These are phyloP conservation scores for Gossypium rotundifolium DNA, from an alignment of 345 rosid genomes.

Conservation along the genomic window DNA sequence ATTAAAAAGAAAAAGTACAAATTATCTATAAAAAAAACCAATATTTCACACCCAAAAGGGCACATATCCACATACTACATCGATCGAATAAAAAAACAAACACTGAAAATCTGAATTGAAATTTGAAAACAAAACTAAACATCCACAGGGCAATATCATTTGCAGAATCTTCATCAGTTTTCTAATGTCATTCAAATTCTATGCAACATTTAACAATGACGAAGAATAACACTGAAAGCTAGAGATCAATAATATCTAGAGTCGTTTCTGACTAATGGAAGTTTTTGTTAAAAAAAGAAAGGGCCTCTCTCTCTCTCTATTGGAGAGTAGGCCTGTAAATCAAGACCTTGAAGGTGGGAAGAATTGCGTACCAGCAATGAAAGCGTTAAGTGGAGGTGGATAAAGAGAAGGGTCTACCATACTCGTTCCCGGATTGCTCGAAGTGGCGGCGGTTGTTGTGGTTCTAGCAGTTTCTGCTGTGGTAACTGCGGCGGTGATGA, in stretches of 20 bases:
- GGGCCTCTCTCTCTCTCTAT: background rate
- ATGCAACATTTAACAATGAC: constrained; percentile 2
- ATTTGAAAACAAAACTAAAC: constrained; percentile 20
- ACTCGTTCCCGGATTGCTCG: constrained; percentile 23
- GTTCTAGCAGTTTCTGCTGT: constrained; percentile 33
- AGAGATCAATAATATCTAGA: constrained; percentile 11
- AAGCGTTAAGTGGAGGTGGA: constrained; percentile 70
- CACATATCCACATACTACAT: constrained; percentile 25
- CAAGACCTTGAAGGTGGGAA: constrained; percentile 85
- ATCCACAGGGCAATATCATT: constrained; percentile 17
- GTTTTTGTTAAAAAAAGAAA: background rate
- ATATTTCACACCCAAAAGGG: constrained; percentile 10
- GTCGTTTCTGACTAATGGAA: constrained; percentile 7
- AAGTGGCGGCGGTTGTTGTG: constrained; percentile 15
- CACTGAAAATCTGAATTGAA: constrained; percentile 23
- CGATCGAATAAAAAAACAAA: constrained; percentile 2
- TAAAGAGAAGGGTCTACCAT: constrained; percentile 54
- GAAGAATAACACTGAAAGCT: constrained; percentile 9
- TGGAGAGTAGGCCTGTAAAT: constrained; percentile 3
- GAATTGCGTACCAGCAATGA: constrained; percentile 91
- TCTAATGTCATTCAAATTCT: constrained; percentile 20
- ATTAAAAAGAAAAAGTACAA: constrained; percentile 20
- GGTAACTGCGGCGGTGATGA: constrained; percentile 39
- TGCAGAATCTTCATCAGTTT: constrained; percentile 16
- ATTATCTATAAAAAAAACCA: background rate